Base-by-base conservation (phyloP, 345 rosid species). In the Anastatica hierochuntica region DNA sequence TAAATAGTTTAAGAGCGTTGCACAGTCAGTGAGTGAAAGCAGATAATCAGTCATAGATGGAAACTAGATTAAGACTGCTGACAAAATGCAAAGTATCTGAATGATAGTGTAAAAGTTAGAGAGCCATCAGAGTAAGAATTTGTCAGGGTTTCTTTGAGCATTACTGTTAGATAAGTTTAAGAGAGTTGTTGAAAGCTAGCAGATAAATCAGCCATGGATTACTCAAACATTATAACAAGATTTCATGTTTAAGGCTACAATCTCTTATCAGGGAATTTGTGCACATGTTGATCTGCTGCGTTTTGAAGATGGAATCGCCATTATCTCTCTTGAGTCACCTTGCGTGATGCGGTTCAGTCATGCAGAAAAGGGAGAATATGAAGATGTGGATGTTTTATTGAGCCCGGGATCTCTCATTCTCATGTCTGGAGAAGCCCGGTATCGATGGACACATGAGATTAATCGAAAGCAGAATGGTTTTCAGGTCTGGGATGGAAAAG, bases 271-370 rank as follows among this genome's bases (percentile, higher is more conserved):
- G 98, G 98, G 98, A 6, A 90, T 90, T 2, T 87, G 96, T 72
- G 87, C 92, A 3, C 96, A 87, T 66, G 81, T 90, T 63, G 98
- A 90, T 38, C 80, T 90, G 19, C 70, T 87, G 79, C 85, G 89
- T 26, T 87, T 90, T 18, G 96, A 84, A 41, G 95, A 90, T 60
- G 96, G 98, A 58, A 87, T 90, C 20, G 87, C 84, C 51, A 77
- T 90, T 3, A 65, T 90, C 7, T 90, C 98, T 3, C 72, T 90
- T 10, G 96, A 87, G 49, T 90, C 98, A 13, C 64, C 87, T 0
- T 90, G 88, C 14, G 76, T 90, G 60, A 90, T 90, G 96, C 83
- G 82, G 72, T 87, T 90, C 62, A 72, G 72, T 50, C 68, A 11
- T 15, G 75, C 31, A 31, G 64, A 46, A 56, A 68, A 68, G 39